Evolutionary conservation across 768 basidiomycete species (phyloP).

Genomic region (Xerocomellus amylosporus): DNA sequence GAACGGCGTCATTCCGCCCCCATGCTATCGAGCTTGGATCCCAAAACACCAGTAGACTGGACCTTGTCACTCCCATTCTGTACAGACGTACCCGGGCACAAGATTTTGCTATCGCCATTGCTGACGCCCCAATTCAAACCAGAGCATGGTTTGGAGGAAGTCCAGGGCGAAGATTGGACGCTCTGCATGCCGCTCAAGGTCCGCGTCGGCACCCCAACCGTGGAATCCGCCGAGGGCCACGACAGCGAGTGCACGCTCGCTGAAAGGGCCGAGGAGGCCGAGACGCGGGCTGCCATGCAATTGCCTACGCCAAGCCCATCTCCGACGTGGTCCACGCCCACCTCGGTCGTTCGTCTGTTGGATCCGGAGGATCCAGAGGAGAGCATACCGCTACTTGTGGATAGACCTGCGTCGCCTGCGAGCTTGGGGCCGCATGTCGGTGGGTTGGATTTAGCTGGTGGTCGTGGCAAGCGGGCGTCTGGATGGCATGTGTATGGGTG

Average conservation of each 20-base stretch:
- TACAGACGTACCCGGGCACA: conserved; percentile 26
- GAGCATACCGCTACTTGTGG: background rate
- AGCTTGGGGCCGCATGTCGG: conserved; percentile 28
- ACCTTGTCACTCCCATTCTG: conserved; percentile 32
- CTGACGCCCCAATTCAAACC: background rate
- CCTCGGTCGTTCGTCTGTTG: background rate
- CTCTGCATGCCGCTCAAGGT: conserved; percentile 32
- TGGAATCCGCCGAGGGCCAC: background rate
- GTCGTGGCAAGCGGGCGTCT: conserved; percentile 32
- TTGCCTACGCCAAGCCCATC: conserved; percentile 31
- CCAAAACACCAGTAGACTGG: conserved; percentile 19
- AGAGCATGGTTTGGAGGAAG: conserved; percentile 5
- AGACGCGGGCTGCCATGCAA: conserved; percentile 4
- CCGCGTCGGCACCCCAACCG: background rate
- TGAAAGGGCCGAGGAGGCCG: background rate
- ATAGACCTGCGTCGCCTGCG: conserved; percentile 18
- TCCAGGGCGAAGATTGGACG: conserved; percentile 29
- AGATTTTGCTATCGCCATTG: conserved; percentile 9
- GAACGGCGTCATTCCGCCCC: conserved; percentile 34
- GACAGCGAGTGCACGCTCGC: conserved; percentile 3
- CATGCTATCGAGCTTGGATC: conserved; percentile 12
- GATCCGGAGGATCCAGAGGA: conserved; percentile 17
- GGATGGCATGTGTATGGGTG: conserved; percentile 34
- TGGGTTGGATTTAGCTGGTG: conserved; percentile 30
- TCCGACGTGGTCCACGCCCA: conserved; percentile 15